Conservation (phyloP, 192 early-diverging fungal genomes). For the Rhizoclosmatium globosum region DNA sequence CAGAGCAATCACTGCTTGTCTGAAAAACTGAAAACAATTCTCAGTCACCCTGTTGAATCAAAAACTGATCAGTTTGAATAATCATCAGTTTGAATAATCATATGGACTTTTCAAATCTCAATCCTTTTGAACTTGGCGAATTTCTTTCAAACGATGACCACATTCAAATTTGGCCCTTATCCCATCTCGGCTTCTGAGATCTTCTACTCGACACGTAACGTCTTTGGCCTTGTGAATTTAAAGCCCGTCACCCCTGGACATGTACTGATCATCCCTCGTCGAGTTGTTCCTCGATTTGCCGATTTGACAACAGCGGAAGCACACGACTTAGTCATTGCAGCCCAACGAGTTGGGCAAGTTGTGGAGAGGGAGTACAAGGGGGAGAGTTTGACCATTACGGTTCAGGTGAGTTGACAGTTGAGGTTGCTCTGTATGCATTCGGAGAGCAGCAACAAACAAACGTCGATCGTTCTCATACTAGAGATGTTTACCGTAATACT, state of each 20-base stretch:
- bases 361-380: slow-evolving; percentile 79
- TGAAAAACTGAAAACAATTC: too few relatives aligned
- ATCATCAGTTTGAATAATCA: too few relatives aligned
- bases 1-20: too few relatives aligned
- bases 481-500: too few relatives aligned
- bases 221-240: slow-evolving; percentile 88
- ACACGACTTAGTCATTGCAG: slow-evolving; percentile 80
- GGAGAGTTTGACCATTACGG: slow-evolving; percentile 78
- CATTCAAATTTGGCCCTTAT: slow-evolving; percentile 78
- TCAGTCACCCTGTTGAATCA: too few relatives aligned
- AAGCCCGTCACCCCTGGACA: slow-evolving; percentile 77
- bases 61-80: too few relatives aligned
- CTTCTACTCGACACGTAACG: slow-evolving; percentile 76
- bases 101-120: too few relatives aligned
- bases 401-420: slow-evolving; percentile 63
- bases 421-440: background rate
- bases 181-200: slow-evolving; percentile 72
- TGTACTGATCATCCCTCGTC: slow-evolving; percentile 80
- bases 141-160: background rate
- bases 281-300: slow-evolving; percentile 73
- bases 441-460: too few relatives aligned
- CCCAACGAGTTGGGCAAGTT: slow-evolving; percentile 76
- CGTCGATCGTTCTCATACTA: too few relatives aligned
- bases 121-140: too few relatives aligned
- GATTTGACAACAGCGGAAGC: slow-evolving; percentile 85